Evolutionary conservation across 2,329 filamentous ascomycete species (phyloP).

Genomic region (Lachnellula arida): DNA sequence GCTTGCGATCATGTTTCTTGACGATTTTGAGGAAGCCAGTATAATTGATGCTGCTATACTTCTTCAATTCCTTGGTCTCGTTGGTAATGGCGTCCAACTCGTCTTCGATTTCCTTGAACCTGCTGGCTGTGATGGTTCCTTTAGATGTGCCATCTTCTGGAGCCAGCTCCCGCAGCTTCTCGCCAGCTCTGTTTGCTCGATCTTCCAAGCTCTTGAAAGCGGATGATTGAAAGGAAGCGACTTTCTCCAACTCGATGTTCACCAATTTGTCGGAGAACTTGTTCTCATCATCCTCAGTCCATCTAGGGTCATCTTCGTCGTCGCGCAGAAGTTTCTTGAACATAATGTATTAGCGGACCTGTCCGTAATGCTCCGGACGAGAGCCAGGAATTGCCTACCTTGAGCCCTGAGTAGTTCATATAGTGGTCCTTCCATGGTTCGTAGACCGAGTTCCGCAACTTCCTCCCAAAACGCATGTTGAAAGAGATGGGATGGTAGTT

Average conservation of each 20-base stretch:
- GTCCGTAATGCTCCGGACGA: not conserved
- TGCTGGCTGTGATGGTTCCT: constrained; percentile 43
- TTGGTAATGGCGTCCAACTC: constrained; percentile 86
- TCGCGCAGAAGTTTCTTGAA: constrained; percentile 67
- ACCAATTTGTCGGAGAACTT: constrained; percentile 92
- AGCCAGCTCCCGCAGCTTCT: constrained; percentile 76
- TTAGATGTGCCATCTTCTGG: constrained; percentile 53
- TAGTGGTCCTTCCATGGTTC: constrained; percentile 88
- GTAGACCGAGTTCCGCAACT: constrained; percentile 74
- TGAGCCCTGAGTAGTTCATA: constrained; percentile 93
- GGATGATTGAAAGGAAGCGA: constrained; percentile 80
- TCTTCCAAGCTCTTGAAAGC: constrained; percentile 58
- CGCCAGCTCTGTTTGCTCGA: constrained; percentile 51
- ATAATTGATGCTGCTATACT: constrained; percentile 94
- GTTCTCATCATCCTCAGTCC: constrained; percentile 93
- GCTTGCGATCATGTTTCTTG: constrained; percentile 97
- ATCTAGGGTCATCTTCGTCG: constrained; percentile 59
- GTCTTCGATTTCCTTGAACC: constrained; percentile 65
- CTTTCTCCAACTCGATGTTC: constrained; percentile 92
- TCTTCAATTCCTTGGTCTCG: constrained; percentile 89
- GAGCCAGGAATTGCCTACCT: constrained; percentile 37
- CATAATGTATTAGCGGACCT: not conserved
- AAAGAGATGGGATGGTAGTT: no score
- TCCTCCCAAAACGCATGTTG: constrained; percentile 89
- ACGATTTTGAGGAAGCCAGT: constrained; percentile 96